Percentiles rank a stretch among this genome's conserved stretches.
phyloP scores from a whole-genome alignment of 176 grass and related monocot genomes.

The Triticum urartu region DNA sequence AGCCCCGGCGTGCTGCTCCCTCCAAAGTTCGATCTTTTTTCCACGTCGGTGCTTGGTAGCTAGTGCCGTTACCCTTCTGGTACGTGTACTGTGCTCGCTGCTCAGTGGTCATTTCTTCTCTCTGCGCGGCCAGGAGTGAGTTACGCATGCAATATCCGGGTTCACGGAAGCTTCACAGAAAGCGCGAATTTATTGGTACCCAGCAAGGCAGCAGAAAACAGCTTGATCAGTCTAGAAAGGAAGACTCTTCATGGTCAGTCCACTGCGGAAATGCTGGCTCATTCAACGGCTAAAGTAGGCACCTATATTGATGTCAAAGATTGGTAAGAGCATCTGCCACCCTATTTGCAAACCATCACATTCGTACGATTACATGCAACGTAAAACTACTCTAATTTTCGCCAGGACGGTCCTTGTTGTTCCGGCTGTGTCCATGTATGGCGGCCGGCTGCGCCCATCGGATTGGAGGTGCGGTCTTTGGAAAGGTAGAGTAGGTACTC shows the following conservation, averaged over 20 bases:
- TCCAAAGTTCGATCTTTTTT: background rate
- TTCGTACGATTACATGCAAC: too few species aligned
- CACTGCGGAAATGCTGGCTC: background rate
- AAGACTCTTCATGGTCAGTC: background rate
- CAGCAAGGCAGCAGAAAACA: background rate
- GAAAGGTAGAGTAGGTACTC: too few species aligned
- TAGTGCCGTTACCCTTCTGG: background rate
- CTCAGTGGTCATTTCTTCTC: background rate
- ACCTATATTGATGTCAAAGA: too few species aligned
- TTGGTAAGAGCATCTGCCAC: too few species aligned
- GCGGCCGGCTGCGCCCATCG: too few species aligned
- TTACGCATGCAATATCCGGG: too few species aligned
- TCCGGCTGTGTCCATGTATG: too few species aligned
- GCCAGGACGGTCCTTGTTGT: too few species aligned
- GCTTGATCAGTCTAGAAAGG: background rate
- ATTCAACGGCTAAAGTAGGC: background rate
- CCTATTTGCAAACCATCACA: too few species aligned
- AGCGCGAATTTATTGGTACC: background rate
- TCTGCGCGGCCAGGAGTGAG: too few species aligned
- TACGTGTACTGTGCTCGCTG: background rate
- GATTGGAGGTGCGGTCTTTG: too few species aligned
- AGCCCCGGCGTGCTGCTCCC: background rate
- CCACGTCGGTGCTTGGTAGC: background rate
- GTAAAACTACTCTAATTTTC: too few species aligned
- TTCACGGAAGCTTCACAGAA: background rate